phyloP scores from a whole-genome alignment of 768 basidiomycete genomes.

The Lentinula sp. region DNA sequence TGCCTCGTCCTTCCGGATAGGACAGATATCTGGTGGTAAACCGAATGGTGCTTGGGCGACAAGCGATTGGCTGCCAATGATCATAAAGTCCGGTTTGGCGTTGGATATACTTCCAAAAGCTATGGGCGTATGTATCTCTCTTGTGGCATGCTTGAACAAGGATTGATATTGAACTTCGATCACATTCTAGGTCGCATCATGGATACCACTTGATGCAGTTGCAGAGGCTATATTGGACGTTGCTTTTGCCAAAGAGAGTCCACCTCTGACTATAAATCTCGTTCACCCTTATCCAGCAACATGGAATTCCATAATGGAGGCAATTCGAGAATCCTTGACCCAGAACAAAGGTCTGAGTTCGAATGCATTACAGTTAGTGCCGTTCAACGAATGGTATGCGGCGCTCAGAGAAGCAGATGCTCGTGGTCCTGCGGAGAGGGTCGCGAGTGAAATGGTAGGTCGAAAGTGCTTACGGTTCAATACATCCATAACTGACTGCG shows the following conservation, averaged over 20 bases:
- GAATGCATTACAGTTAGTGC: slow-evolving; percentile 13
- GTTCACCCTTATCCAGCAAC: slow-evolving; percentile 28
- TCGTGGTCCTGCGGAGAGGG: slow-evolving; percentile 15
- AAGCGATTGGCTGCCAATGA: slow-evolving; percentile 42
- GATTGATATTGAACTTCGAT: slow-evolving; percentile 31
- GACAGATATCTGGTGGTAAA: slow-evolving; percentile 36
- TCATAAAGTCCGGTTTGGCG: slow-evolving; percentile 28
- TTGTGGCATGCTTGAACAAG: slow-evolving; percentile 24
- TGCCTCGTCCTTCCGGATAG: slow-evolving; percentile 29
- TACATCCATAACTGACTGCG: not conserved
- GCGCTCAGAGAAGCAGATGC: slow-evolving; percentile 17
- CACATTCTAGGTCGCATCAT: slow-evolving; percentile 27
- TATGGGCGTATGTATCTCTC: slow-evolving; percentile 19
- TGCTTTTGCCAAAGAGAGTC: slow-evolving; percentile 9
- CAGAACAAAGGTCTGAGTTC: slow-evolving; percentile 7
- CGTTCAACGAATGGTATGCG: slow-evolving; percentile 23
- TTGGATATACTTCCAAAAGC: slow-evolving; percentile 22
- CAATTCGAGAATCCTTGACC: slow-evolving; percentile 15
- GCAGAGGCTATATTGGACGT: slow-evolving; percentile 25
- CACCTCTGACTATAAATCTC: slow-evolving; percentile 24
- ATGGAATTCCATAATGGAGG: slow-evolving; percentile 22
- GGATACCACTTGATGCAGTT: slow-evolving; percentile 36
- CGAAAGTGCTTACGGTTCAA: not conserved
- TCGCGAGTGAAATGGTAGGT: slow-evolving; percentile 25
- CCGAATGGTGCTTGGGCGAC: slow-evolving; percentile 35